Evolutionary conservation across 495 filamentous ascomycete genomes (phyloP).

Genomic region (Penicillium psychrofluorescens): DNA sequence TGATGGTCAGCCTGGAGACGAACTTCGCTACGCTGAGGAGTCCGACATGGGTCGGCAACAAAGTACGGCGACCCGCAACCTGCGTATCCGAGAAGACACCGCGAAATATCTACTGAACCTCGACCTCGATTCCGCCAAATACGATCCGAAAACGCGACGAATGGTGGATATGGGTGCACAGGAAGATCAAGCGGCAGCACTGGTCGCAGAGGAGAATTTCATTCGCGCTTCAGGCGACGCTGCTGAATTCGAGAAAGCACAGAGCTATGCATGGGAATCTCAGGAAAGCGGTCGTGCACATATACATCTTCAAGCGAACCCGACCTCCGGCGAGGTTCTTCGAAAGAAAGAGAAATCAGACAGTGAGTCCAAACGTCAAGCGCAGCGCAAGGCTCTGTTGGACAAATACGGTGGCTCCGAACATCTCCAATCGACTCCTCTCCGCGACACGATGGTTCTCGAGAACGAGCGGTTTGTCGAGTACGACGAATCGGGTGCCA

Average conservation of each 20-base stretch:
- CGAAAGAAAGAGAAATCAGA: slow-evolving; percentile 74
- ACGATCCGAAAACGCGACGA: slow-evolving; percentile 92
- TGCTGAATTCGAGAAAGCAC: slow-evolving; percentile 85
- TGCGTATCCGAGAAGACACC: slow-evolving; percentile 91
- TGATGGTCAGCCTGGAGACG: slow-evolving; percentile 49
- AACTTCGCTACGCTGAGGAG: slow-evolving; percentile 86
- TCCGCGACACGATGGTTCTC: slow-evolving; percentile 59
- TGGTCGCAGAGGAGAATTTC: slow-evolving; percentile 93
- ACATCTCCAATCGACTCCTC: slow-evolving; percentile 51
- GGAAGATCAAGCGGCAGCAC: slow-evolving; percentile 69
- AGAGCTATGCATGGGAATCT: slow-evolving; percentile 88
- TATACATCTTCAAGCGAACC: slow-evolving; percentile 90
- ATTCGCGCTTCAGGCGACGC: slow-evolving; percentile 87
- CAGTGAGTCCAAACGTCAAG: slow-evolving; percentile 55
- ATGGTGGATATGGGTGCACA: slow-evolving; percentile 89
- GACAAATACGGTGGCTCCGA: slow-evolving; percentile 81
- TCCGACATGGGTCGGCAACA: slow-evolving; percentile 94
- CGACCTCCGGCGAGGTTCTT: slow-evolving; percentile 79
- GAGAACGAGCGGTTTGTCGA: slow-evolving; percentile 89
- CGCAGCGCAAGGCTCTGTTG: slow-evolving; percentile 61
- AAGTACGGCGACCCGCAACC: slow-evolving; percentile 79
- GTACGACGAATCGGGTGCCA: slow-evolving; percentile 80
- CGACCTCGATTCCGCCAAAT: slow-evolving; percentile 93
- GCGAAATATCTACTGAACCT: slow-evolving; percentile 97
- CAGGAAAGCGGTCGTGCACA: slow-evolving; percentile 73